Base-by-base conservation (phyloP, 75 land plant genomes). In the Cryptomeria japonica region DNA sequence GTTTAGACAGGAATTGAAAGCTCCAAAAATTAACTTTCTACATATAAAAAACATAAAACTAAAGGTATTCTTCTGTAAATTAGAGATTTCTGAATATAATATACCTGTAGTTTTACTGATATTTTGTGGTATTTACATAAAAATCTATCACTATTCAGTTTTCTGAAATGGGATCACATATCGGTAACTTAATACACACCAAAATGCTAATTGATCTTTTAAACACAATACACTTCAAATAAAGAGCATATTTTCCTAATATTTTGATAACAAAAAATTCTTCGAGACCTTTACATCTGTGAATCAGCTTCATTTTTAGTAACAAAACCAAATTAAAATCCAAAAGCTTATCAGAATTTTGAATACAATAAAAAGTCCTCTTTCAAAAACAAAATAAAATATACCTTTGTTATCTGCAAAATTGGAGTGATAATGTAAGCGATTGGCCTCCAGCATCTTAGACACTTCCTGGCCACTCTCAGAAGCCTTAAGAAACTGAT, bases 351-450 rank as follows among this genome's bases (percentile, higher is more conserved):
- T n/a, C 16, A 28, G 28, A 10, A 38, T 37, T 36, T 22, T 28
- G 18, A 77, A 18, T 51, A 73, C 41, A 58, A 86, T 34, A 25
- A 70, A 68, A 46, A 32, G 49, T 46, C 15, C 34, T 75, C 87
- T 70, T 38, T 41, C 0, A 83, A 36, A 31, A 83, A 39, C 3
- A 36, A 47, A 19, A 37, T 88, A 22, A 85, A 37, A 87, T 0
- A 37, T 90, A 93, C 97, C 97, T 68, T 90, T 64, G 85, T 90
- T 91, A 80, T 95, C 95, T 13, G 96, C 98, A 84, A 95, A 97
- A 87, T 95, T 98, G 19, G 98, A 98, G 80, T 98, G 98, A 70
- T 98, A 98, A 89, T 98, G 97, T 88, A 96, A 32, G 80, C 94
- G 87, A 38, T 86, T 92, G 15, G 98, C 96, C 87, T 96, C 98